A percentile compares a stretch with the other conserved stretches of the same genome.
phyloP scores from a whole-genome alignment of 163 green algal species.

The Scenedesmus sp. region DNA sequence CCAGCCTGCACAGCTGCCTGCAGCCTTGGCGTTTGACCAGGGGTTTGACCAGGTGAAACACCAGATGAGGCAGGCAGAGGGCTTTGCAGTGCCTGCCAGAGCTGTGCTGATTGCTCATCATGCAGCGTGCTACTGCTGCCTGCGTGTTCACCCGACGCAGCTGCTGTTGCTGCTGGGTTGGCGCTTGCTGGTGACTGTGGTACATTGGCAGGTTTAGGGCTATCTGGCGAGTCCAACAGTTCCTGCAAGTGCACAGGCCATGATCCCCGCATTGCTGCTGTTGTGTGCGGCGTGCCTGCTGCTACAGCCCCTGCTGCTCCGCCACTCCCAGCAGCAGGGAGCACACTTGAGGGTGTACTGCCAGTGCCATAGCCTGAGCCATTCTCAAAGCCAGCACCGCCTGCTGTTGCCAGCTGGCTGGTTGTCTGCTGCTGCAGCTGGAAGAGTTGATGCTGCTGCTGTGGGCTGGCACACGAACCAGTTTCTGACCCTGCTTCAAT shows the following conservation, averaged over 20 bases:
- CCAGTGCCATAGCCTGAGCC: neutral
- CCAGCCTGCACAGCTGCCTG: neutral
- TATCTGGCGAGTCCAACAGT: neutral
- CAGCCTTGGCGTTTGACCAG: neutral
- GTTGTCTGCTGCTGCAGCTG: neutral
- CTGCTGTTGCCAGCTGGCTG: constrained; percentile 19
- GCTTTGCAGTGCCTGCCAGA: neutral
- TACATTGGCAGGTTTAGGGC: neutral
- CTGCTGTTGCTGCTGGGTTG: neutral
- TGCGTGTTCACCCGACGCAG: neutral
- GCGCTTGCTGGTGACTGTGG: neutral
- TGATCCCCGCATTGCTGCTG: constrained; percentile 23
- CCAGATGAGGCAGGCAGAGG: neutral
- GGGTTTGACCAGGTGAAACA: neutral
- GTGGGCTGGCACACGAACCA: constrained; percentile 18
- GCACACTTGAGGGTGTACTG: neutral
- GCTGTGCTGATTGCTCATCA: neutral
- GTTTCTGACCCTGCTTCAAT: neutral
- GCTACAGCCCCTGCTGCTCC: constrained; percentile 18
- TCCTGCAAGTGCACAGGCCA: neutral
- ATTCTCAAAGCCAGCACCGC: neutral
- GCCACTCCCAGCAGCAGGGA: neutral
- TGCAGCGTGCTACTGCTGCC: neutral
- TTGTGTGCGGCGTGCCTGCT: constrained; percentile 6
- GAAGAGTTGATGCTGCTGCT: neutral